phyloP scores from a whole-genome alignment of 2,329 filamentous ascomycete genomes.

The Westerdykella ornata region DNA sequence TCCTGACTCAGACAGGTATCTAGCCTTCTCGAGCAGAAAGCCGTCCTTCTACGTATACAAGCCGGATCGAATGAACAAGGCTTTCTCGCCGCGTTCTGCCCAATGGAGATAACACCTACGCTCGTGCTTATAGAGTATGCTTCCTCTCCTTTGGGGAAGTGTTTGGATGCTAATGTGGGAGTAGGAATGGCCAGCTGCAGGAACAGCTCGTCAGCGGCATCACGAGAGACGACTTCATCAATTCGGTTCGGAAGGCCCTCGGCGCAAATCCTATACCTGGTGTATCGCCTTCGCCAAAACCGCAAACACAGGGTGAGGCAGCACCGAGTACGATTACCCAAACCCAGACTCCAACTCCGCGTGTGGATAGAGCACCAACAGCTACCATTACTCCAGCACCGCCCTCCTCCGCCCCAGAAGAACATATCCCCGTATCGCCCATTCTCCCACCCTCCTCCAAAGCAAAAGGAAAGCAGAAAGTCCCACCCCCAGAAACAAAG shows the following conservation, averaged over 20 bases:
- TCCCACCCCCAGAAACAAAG: conserved; percentile 34
- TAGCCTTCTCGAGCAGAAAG: conserved; percentile 52
- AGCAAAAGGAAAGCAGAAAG: conserved; percentile 40
- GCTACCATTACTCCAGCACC: not conserved
- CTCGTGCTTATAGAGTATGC: conserved; percentile 67
- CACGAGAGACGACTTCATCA: conserved; percentile 59
- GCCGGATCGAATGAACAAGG: conserved; percentile 73
- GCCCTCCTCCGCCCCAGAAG: conserved; percentile 1
- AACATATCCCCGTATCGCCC: conserved; percentile 7
- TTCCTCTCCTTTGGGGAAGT: not conserved
- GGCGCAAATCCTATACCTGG: conserved; percentile 26
- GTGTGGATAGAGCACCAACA: conserved; percentile 1
- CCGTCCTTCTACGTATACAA: conserved; percentile 63
- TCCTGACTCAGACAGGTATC: conserved; percentile 26
- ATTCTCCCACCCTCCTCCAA: conserved; percentile 16
- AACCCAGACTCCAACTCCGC: not conserved
- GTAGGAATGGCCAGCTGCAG: conserved; percentile 65
- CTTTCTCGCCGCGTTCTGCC: conserved; percentile 76
- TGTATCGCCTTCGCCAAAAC: conserved; percentile 1
- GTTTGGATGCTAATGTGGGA: conserved; percentile 3
- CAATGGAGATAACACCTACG: conserved; percentile 69
- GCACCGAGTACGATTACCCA: conserved; percentile 5
- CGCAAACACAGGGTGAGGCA: conserved; percentile 1
- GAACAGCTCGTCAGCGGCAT: conserved; percentile 66
- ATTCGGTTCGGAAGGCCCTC: conserved; percentile 44